Conservation (phyloP, 306 rosid genomes). For the Cyclanthera cordifolia region DNA sequence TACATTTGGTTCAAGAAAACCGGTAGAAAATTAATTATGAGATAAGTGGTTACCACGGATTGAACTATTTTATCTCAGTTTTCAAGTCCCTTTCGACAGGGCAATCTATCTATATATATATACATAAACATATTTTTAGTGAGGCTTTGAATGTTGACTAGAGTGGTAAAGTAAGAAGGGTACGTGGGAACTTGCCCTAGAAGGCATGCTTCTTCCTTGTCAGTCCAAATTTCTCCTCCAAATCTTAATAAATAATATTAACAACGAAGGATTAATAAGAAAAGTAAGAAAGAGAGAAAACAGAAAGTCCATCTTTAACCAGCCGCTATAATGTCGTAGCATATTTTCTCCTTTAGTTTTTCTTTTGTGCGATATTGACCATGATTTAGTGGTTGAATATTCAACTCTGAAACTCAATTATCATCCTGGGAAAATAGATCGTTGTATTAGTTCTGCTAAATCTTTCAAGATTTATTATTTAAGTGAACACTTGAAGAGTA, state of each 20-base stretch:
- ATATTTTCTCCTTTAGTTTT: neutral
- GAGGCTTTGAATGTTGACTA: neutral
- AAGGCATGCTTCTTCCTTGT: neutral
- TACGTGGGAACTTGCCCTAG: neutral
- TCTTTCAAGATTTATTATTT: neutral
- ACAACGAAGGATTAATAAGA: neutral
- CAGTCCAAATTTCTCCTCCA: neutral
- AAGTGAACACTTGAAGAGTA: neutral
- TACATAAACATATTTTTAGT: too few relatives aligned
- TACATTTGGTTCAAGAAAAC: too few relatives aligned
- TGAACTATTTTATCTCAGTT: too few relatives aligned
- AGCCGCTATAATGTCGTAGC: neutral
- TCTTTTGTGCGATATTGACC: neutral
- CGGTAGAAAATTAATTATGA: too few relatives aligned
- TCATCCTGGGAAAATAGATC: neutral
- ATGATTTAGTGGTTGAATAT: neutral
- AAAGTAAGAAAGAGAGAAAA: neutral
- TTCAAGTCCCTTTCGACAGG: too few relatives aligned
- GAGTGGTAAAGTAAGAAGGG: neutral
- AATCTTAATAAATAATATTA: too few relatives aligned
- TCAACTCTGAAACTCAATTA: neutral
- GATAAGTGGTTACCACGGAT: too few relatives aligned
- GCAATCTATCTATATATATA: too few relatives aligned
- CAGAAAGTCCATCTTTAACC: neutral
- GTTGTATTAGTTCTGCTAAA: neutral